Base-by-base conservation (phyloP, 257 asterid species). In the Sherardia arvensis region DNA sequence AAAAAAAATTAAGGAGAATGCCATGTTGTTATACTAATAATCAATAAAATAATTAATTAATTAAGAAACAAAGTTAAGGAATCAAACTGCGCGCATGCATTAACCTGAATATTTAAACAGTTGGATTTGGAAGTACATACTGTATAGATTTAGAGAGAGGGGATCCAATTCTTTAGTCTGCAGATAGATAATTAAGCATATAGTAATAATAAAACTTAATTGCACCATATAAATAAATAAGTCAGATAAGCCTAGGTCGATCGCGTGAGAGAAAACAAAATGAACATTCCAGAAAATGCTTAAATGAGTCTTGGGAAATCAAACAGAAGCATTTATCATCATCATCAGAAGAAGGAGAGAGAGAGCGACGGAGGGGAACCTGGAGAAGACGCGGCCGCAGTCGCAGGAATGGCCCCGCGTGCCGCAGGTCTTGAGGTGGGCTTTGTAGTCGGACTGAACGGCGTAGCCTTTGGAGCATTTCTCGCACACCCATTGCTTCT, bases 381-480 rank as follows among this genome's bases (percentile, higher is more conserved):
- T 77, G 30, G 86, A 81, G 55, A 81, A 81, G 26, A 81, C 86
- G 12, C 83, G 83, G 33, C 86, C 86, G 60, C 86, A 81, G 36
- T 81, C 83, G 32, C 86, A 81, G 55, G 81, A 78, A 75, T 81
- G 86, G 12, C 86, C 83, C 26, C 81, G 21, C 15, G 86, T 81
- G 12, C 86, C 86, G 15, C 86, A 81, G 5, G 86, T 81, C 71
- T 81, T 81, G 60, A 81, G 83, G 57, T 81, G 86, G 23, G 86
- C 86, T 73, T 81, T 81, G 27, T 78, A 81, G 53, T 81, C 86
- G 2, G 86, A 81, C 54, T 81, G 86, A 59, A 81, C 86, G 5
- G 86, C 86, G 38, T 81, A 81, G 0, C 79, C 86, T 70, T 81
- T 81, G 0, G 83, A 81, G 26, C 86, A 81, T 71, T 78, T 81